These are phyloP conservation scores for Chenopodium quinoa DNA, from an alignment of 148 eudicot species.

Conservation along the genomic window DNA sequence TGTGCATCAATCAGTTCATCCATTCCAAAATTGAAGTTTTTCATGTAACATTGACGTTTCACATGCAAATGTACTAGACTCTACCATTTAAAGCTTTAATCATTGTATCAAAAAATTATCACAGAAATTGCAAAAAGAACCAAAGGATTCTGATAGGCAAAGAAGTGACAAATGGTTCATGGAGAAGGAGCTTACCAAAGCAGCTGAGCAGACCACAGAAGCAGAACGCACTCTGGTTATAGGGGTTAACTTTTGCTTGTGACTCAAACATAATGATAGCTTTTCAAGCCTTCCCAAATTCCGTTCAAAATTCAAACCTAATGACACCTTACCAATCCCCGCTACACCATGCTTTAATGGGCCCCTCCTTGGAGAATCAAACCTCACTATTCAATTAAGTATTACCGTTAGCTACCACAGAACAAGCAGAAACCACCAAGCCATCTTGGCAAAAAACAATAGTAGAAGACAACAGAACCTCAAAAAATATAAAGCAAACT, in stretches of 20 bases:
- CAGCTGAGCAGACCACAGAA: constrained; percentile 31
- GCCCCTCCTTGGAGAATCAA: constrained; percentile 13
- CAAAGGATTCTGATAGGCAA: neutral
- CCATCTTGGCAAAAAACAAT: neutral
- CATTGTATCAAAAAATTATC: neutral
- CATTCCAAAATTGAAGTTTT: no score
- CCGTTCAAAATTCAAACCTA: constrained; percentile 13
- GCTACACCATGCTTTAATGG: constrained; percentile 12
- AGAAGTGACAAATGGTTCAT: neutral
- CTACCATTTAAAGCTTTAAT: neutral
- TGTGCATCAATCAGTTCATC: no score
- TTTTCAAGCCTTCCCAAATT: constrained; percentile 13
- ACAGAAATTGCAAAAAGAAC: neutral
- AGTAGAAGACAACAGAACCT: neutral
- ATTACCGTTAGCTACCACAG: neutral
- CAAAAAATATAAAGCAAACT: neutral
- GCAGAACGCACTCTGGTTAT: constrained; percentile 18
- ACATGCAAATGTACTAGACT: neutral
- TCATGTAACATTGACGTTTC: no score
- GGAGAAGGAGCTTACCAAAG: constrained; percentile 28
- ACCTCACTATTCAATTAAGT: constrained; percentile 19
- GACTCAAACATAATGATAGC: constrained; percentile 17
- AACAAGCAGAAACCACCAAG: neutral
- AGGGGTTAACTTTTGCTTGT: constrained; percentile 12
- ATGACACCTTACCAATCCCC: constrained; percentile 14